Percentiles rank a stretch among this genome's conserved stretches.
These are phyloP conservation scores for Lentinus polychrous DNA, from an alignment of 1,284 basidiomycete species.

Conservation along the genomic window DNA sequence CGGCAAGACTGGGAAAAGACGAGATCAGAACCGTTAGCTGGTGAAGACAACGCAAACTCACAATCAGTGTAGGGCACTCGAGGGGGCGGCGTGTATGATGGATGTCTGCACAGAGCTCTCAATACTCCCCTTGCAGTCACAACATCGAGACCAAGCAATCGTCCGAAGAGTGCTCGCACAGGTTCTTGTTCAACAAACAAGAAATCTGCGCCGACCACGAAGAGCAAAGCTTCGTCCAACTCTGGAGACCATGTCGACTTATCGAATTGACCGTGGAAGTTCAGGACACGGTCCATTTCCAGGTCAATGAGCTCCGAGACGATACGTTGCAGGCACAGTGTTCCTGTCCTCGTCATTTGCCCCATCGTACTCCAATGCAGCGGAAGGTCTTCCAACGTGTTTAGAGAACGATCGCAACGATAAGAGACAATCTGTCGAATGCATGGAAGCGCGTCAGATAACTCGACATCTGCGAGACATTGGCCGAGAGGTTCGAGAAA, in stretches of 20 bases:
- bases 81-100: neutral
- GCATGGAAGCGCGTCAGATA: constrained; percentile 2
- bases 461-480: neutral
- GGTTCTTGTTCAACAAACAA: neutral
- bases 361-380: constrained; percentile 1
- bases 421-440: constrained; percentile 7
- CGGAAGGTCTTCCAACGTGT: neutral
- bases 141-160: neutral
- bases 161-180: neutral
- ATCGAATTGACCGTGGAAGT: neutral
- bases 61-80: neutral
- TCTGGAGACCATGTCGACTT: neutral
- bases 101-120: neutral
- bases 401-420: neutral
- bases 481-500: constrained; percentile 10
- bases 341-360: neutral
- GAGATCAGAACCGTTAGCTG: neutral
- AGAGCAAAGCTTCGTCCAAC: neutral
- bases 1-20: neutral
- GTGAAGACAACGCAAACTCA: neutral
- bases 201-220: neutral
- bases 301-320: neutral
- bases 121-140: neutral
- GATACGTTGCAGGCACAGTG: neutral
- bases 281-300: neutral